Evolutionary conservation across 1,284 basidiomycete species (phyloP), one percentile per base, ranked within the genome.

Genomic region (Irpex sp.): DNA sequence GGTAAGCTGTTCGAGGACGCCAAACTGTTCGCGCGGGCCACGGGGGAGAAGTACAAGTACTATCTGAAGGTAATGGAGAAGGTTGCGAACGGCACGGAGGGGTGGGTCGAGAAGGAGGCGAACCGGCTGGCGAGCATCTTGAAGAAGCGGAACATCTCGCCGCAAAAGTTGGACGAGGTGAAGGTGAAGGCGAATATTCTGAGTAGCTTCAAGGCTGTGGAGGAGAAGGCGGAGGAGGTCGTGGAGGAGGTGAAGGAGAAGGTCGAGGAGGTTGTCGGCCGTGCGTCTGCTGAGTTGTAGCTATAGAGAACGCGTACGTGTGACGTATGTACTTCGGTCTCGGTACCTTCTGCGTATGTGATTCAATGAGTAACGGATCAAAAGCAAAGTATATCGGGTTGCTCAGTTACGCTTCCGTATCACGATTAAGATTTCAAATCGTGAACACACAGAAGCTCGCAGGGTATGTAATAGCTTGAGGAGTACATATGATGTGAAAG

Each of bases 21-120:
- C 7, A 71, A 76, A 52, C 69, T 69, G 0, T 71, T 91, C 11
- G 83, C 84, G 1, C 71, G 74, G 6, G 73, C 73, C 5, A 75
- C 80, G 31, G 84, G 85, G 19, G 77, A 73, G 6, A 80, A 85
- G 31, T 86, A 89, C n/a, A 83, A 86, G 67, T 92, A 96, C 77
- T 99, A 99, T 78, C 67, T 96, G 66, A 88, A 89, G 68, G 90
- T 96, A 54, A 96, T 98, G 92, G 90, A 95, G 77, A 96, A 97
- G 78, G 81, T 96, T 17, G 78, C 86, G 37, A 87, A 84, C 63
- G 86, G 87, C 59, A 84, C 87, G 40, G 88, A 91, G 69, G 85
- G 78, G 37, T 98, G 97, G 80, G 73, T 98, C 62, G 82, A 86
- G 74, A 97, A 96, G 81, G 97, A 99, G 80, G 79, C 85, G 55